phyloP scores from a whole-genome alignment of 164 flowering plant species.

The Macadamia tetraphylla region DNA sequence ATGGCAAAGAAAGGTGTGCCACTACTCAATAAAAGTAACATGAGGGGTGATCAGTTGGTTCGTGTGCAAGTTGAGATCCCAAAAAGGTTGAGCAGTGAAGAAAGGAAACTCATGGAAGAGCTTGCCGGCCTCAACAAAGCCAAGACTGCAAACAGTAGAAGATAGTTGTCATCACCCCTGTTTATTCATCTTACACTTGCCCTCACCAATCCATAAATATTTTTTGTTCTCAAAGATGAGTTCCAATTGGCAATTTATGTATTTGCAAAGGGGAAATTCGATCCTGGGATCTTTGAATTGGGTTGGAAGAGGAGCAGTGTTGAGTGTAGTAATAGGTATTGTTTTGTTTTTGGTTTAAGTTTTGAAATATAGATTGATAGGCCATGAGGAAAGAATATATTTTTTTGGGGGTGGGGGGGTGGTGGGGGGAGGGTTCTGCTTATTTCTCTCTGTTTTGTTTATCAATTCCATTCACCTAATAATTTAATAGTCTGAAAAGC shows the following conservation, averaged over 20 bases:
- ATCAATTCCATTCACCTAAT: neutral
- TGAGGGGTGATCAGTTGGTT: conserved; percentile 93
- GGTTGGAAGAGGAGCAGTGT: neutral
- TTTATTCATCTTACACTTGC: neutral
- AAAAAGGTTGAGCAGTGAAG: conserved; percentile 67
- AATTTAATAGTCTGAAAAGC: neutral
- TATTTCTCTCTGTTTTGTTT: neutral
- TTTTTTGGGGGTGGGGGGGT: neutral
- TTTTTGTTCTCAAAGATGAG: no score
- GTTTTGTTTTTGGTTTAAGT: neutral
- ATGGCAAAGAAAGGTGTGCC: conserved; percentile 97
- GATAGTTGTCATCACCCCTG: conserved; percentile 12
- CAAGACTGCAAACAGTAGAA: conserved; percentile 50
- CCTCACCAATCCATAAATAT: neutral
- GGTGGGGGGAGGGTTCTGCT: neutral
- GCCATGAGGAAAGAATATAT: neutral
- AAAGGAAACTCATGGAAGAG: conserved; percentile 83
- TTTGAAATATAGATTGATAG: neutral
- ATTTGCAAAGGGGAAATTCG: neutral
- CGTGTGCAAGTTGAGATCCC: conserved; percentile 92
- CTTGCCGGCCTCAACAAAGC: conserved; percentile 64
- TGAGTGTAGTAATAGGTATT: neutral
- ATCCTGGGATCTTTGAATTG: neutral
- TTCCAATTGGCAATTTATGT: neutral
- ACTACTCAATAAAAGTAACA: conserved; percentile 52